Evolutionary conservation across 2,329 filamentous ascomycete genomes (phyloP).

Genomic region (Aspergillus sp.): DNA sequence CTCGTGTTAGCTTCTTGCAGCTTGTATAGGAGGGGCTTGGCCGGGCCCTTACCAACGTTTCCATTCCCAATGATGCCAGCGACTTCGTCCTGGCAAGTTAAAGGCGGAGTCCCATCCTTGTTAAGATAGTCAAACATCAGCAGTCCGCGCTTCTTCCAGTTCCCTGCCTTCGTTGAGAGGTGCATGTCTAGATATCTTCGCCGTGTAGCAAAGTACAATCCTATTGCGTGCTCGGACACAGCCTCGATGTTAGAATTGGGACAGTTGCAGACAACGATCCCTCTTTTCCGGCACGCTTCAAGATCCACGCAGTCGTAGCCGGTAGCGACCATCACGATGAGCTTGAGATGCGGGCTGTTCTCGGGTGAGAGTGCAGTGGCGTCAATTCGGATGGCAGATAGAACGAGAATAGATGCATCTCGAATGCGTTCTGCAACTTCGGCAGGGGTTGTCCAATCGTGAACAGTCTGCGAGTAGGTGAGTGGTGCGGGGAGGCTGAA

Average conservation of each 20-base stretch:
- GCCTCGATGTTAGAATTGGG: constrained; percentile 50
- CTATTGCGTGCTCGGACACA: constrained; percentile 53
- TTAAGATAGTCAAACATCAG: constrained; percentile 31
- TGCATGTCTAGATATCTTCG: constrained; percentile 43
- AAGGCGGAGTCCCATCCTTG: constrained; percentile 35
- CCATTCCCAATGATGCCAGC: constrained; percentile 54
- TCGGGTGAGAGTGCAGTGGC: constrained; percentile 41
- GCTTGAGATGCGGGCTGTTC: constrained; percentile 45
- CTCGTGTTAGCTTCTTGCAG: not conserved
- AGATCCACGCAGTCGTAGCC: constrained; percentile 51
- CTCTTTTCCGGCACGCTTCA: constrained; percentile 41
- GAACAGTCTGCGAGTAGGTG: constrained; percentile 30
- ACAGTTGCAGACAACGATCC: constrained; percentile 48
- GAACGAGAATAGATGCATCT: constrained; percentile 49
- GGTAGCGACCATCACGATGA: constrained; percentile 48
- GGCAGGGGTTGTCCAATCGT: constrained; percentile 34
- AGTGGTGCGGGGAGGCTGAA: constrained; percentile 47
- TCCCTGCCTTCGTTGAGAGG: constrained; percentile 32
- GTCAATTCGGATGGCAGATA: constrained; percentile 33
- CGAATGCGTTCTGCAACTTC: constrained; percentile 44
- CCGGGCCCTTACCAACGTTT: constrained; percentile 37
- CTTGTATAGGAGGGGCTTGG: not conserved
- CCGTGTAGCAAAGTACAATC: constrained; percentile 49
- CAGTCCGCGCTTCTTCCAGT: constrained; percentile 43
- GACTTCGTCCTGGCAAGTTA: constrained; percentile 50